Evolutionary conservation across 129 eudicot genomes (phyloP).

Genomic region (Rutidosis leptorrhynchoides): DNA sequence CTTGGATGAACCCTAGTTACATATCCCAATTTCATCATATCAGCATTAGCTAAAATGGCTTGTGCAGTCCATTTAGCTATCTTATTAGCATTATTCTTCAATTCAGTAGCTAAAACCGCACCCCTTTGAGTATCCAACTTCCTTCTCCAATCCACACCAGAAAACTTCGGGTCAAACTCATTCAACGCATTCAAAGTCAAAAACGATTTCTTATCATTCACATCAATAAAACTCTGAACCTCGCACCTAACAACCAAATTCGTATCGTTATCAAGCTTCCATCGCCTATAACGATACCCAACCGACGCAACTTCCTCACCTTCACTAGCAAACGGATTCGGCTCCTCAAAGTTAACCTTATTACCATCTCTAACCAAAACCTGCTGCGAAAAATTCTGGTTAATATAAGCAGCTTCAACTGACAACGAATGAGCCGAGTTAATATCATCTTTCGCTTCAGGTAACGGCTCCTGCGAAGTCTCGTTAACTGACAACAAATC

Average conservation of each 20-base stretch:
- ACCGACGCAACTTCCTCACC: constrained; percentile 86
- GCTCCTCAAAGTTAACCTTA: constrained; percentile 70
- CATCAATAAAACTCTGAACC: constrained; percentile 65
- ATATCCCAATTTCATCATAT: constrained; percentile 90
- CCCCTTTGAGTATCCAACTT: constrained; percentile 91
- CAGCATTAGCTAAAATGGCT: constrained; percentile 71
- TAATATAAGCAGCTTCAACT: constrained; percentile 80
- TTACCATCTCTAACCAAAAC: constrained; percentile 71
- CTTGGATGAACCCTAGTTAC: constrained; percentile 92
- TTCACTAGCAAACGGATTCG: constrained; percentile 77
- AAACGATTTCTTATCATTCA: constrained; percentile 57
- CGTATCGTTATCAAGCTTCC: constrained; percentile 78
- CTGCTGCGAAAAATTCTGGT: constrained; percentile 87
- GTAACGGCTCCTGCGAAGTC: constrained; percentile 85
- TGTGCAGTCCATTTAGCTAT: constrained; percentile 89
- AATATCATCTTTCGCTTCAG: constrained; percentile 78
- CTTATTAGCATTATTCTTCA: constrained; percentile 90
- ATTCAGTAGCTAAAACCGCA: constrained; percentile 85
- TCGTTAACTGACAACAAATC: constrained; percentile 74
- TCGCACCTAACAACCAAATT: constrained; percentile 72
- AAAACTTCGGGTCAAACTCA: constrained; percentile 82
- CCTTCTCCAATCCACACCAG: constrained; percentile 94
- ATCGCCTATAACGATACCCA: constrained; percentile 72
- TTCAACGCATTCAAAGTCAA: constrained; percentile 77
- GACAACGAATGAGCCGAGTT: constrained; percentile 68